Base-by-base conservation (phyloP, 225 moss, liverwort and hornwort species). In the Climacium dendroides region DNA sequence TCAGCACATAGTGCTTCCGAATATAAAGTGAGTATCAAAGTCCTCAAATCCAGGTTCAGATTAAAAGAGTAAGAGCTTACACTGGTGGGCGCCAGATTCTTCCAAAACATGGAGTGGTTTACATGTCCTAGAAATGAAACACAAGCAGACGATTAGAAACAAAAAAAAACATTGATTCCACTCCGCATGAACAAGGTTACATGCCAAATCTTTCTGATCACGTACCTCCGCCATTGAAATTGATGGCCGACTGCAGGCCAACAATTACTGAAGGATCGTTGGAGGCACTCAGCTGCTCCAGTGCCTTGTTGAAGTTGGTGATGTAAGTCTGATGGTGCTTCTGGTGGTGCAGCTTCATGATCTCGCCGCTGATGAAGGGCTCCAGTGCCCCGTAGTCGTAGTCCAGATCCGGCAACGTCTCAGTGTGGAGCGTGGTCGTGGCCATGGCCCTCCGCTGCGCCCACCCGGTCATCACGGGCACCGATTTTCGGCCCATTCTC, bases 241-340 rank as follows among this genome's bases (percentile, higher is more conserved):
- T 97, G 87, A 98, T 58, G 29, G 94, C 93, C 13, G 96, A 89
- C 90, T 96, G 96, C 83, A 97, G 90, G 72, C 89, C 92, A 28
- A 97, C 95, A 64, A 98, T 88, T 26, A 83, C 54, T 39, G 91
- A 37, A 22, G 95, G 92, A 45, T 98, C 91, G 14, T 91, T 89
- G 47, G 93, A 85, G 22, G 90, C 60, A 24, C 86, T 43, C 83
- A 97, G 90, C 91, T 97, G 95, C 90, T 98, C 98, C 37, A 98
- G 89, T 39, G 95, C 97, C 93, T 98, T 97, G 87, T 98, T 98
- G 91, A 92, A 97, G 72, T 94, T 95, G 24, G 98, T 98, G 66
- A 98, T 81, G 85, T 98, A 98, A 25, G 98, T 94, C 92, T 97
- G 98, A 80, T 98, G 98, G 91, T 98, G 98, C 95, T 98, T 98